phyloP scores from a whole-genome alignment of 768 basidiomycete genomes.

The Termitomyces sp. region DNA sequence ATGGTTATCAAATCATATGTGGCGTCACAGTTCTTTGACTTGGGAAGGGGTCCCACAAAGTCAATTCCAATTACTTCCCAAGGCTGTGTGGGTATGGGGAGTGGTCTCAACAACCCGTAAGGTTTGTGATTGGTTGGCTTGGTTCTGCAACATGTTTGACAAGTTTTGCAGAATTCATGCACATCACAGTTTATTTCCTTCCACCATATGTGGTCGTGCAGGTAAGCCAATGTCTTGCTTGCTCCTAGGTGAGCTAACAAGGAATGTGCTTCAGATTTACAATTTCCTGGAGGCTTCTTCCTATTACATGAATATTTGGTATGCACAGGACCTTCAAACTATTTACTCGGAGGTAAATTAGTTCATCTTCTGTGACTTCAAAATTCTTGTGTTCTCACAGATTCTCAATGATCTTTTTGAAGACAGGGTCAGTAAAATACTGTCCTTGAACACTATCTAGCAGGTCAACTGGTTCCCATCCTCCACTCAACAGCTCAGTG shows the following conservation, averaged over 20 bases:
- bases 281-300: neutral
- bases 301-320: neutral
- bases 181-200: neutral
- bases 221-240: neutral
- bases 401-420: neutral
- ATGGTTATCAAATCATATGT: no score
- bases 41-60: no score
- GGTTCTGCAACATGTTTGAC: neutral
- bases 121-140: neutral
- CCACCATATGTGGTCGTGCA: neutral
- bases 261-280: neutral
- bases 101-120: no score
- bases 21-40: no score
- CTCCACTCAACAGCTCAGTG: no score
- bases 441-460: neutral
- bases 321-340: no score
- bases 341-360: neutral
- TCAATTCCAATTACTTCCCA: no score
- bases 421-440: neutral
- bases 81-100: no score
- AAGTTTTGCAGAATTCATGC: neutral
- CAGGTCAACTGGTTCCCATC: neutral
- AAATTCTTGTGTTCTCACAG: neutral
- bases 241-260: neutral
- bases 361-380: neutral